Evolutionary conservation across 345 rosid genomes (phyloP).

Genomic region (Pistacia integerrima): DNA sequence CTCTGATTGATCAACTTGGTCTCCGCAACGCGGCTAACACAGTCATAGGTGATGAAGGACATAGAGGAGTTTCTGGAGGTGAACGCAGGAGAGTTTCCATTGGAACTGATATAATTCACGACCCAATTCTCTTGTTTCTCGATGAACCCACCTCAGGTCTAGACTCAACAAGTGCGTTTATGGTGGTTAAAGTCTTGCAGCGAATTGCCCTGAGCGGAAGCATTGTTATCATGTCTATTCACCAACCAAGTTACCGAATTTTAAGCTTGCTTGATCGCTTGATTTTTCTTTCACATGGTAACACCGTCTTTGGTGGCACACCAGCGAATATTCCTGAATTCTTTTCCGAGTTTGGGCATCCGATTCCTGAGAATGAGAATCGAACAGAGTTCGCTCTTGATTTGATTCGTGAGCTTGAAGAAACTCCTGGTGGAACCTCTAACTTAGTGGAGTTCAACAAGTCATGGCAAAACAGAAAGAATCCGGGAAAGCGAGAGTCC

Average conservation of each 20-base stretch:
- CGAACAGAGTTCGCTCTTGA: constrained; percentile 85
- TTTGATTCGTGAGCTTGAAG: constrained; percentile 82
- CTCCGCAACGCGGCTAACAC: constrained; percentile 76
- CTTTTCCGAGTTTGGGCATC: constrained; percentile 76
- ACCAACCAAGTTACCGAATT: constrained; percentile 93
- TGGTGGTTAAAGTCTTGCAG: constrained; percentile 92
- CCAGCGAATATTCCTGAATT: constrained; percentile 58
- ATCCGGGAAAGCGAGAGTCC: constrained; percentile 15
- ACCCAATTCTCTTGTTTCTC: constrained; percentile 81
- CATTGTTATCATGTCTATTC: constrained; percentile 89
- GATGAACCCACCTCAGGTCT: constrained; percentile 97
- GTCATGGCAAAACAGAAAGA: constrained; percentile 49
- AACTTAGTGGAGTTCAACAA: constrained; percentile 74
- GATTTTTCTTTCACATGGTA: constrained; percentile 82
- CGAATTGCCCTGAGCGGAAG: constrained; percentile 89
- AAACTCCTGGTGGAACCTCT: constrained; percentile 65
- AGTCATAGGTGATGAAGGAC: constrained; percentile 95
- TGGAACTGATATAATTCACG: constrained; percentile 77
- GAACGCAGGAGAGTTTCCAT: constrained; percentile 90
- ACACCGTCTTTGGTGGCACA: constrained; percentile 72
- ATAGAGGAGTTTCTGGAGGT: constrained; percentile 91
- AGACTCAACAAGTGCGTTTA: constrained; percentile 90
- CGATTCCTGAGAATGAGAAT: constrained; percentile 87
- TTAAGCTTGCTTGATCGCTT: constrained; percentile 69
- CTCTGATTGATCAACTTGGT: constrained; percentile 85